Evolutionary conservation across 805 yeast species (phyloP).

Genomic region (Saitoella complicata): DNA sequence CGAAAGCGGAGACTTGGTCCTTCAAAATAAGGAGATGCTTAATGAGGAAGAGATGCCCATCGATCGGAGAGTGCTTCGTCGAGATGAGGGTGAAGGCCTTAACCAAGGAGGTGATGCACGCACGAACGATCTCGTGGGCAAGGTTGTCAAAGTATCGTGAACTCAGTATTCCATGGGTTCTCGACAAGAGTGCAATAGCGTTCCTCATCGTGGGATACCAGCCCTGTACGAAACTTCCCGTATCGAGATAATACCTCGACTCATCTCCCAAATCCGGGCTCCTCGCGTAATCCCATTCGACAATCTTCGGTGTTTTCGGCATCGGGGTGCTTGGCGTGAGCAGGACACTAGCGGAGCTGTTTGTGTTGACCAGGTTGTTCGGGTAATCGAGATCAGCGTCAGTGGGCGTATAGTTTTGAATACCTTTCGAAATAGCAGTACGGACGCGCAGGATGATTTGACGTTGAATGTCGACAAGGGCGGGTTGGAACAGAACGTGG

Average conservation of each 20-base stretch:
- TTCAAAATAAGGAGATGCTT: conserved; percentile 57
- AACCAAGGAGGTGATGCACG: conserved; percentile 48
- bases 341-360: too few relatives aligned
- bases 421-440: conserved; percentile 65
- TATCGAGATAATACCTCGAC: conserved; percentile 20
- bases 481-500: not conserved
- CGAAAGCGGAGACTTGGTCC: conserved; percentile 56
- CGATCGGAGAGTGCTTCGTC: conserved; percentile 34
- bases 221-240: conserved; percentile 4
- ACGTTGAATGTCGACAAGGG: not conserved
- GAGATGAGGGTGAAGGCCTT: conserved; percentile 32
- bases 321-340: too few relatives aligned
- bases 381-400: conserved; percentile 5
- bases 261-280: not conserved
- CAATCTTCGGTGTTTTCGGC: too few relatives aligned
- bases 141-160: conserved; percentile 68
- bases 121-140: conserved; percentile 74
- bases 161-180: conserved; percentile 64
- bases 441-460: conserved; percentile 75
- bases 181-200: conserved; percentile 53
- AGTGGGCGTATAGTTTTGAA: conserved; percentile 33
- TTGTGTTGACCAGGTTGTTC: too few relatives aligned
- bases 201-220: conserved; percentile 59
- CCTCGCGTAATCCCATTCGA: too few relatives aligned
- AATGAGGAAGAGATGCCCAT: conserved; percentile 50